Evolutionary conservation across 208 protist genomes (phyloP), one percentile per base, ranked within the genome.

Genomic region (Acanthamoeba lenticulata): DNA sequence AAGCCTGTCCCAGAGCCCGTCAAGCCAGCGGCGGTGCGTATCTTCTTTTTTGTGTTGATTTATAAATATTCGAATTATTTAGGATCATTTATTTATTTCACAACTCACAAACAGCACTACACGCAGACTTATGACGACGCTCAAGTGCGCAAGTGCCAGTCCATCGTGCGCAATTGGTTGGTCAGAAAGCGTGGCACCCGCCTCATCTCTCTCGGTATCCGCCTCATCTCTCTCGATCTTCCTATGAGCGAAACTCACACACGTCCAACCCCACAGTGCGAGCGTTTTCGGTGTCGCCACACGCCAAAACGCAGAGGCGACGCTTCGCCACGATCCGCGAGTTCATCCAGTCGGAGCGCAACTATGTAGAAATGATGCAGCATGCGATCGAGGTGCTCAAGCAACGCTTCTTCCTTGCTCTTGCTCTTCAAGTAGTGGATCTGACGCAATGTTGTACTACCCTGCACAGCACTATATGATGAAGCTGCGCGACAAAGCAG

Each of bases 321-420:
- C 19, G 74, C 24, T 85, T 85, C 42, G 74, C 74, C 38, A 85
- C 74, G 21, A 85, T 85, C 32, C 74, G 40, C 44, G 74, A 85
- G 32, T 24, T 85, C 74, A 52, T 52, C 6, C 40, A 85, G 55
- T 57, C 74, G n/a, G 74, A 85, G n/a, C 74, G 74, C 13, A 85
- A 85, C 74, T 85, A 85, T 24, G 13, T 21, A 21, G 74, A 85
- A 21, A 85, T 85, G 74, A 36, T 85, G 5, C 74, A 85, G n/a
- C 74, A 85, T 21, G 74, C 44, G 21, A 36, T 85, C 5, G 74
- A 85, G 38, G 74, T 85, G 36, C n/a, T 17, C 69, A 1, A 7
- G 17, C 9, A 3, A n/a, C 5, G 5, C 60, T 69, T 69, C 69
- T 45, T 29, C 5, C 27, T 67, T 29, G 0, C 19, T 29, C 4